Conservation (phyloP, 2,329 filamentous ascomycete genomes). For the Lachnellula occidentalis region DNA sequence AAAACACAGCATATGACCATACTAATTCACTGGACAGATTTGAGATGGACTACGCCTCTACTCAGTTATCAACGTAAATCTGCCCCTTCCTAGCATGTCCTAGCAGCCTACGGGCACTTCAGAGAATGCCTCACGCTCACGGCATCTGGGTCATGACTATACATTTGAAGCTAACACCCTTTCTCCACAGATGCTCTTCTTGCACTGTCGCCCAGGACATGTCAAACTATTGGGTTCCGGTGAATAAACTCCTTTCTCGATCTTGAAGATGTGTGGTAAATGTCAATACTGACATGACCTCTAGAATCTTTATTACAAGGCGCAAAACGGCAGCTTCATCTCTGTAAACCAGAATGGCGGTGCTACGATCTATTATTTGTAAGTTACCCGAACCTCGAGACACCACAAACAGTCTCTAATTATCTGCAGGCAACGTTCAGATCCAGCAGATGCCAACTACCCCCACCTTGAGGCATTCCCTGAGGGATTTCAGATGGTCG, state of each 20-base stretch:
- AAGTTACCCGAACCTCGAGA: conserved; percentile 18
- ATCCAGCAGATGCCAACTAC: conserved; percentile 34
- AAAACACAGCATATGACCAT: no score
- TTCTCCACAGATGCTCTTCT: conserved; percentile 45
- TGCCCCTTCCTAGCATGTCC: no score
- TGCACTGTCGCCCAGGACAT: conserved; percentile 55
- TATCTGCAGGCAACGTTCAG: conserved; percentile 35
- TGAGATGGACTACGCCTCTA: conserved; percentile 46
- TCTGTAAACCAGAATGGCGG: conserved; percentile 40
- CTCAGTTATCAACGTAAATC: conserved; percentile 39
- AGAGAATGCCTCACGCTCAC: no score
- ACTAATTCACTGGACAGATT: conserved; percentile 17
- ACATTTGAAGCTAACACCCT: no score
- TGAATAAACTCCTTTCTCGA: conserved; percentile 39
- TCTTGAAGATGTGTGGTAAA: background rate
- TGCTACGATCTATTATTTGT: conserved; percentile 53
- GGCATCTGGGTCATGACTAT: no score
- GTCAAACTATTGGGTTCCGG: conserved; percentile 64
- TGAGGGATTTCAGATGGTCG: conserved; percentile 58
- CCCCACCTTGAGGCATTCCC: conserved; percentile 53
- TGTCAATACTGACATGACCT: background rate
- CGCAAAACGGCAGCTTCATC: conserved; percentile 51
- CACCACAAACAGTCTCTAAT: background rate
- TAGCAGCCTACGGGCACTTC: no score
- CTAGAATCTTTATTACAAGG: conserved; percentile 45